Conservation (phyloP, 23 red algal genomes). For the Gracilaria gracilis region DNA sequence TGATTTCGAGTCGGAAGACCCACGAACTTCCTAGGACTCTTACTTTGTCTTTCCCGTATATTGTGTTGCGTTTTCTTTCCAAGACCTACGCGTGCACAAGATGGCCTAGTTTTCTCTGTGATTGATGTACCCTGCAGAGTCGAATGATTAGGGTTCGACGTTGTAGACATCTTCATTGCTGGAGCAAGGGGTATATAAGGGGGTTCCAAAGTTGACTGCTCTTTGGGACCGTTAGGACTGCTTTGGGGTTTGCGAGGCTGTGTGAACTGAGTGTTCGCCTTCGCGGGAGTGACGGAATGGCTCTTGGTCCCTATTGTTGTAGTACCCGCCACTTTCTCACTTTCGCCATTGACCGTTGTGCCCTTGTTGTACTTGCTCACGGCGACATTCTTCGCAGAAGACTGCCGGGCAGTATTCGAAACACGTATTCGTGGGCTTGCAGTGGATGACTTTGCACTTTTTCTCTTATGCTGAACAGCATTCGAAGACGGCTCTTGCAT, state of each 20-base stretch:
- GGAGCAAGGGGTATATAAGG: not conserved
- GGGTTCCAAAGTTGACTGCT: not conserved
- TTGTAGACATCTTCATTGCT: not conserved
- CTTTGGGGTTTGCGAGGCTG: not conserved
- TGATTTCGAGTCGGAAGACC: not conserved
- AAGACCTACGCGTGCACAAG: not conserved
- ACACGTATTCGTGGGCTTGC: not conserved
- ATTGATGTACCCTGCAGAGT: not conserved
- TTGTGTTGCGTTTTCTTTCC: not conserved
- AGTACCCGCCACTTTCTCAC: not conserved
- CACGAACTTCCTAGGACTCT: not conserved
- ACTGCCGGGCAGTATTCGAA: not conserved
- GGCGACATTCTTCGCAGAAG: no score
- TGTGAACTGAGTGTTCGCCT: not conserved
- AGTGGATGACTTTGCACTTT: not conserved
- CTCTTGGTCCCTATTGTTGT: not conserved
- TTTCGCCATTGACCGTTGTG: not conserved
- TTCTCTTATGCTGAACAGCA: not conserved
- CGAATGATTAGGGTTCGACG: not conserved
- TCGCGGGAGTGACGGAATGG: not conserved
- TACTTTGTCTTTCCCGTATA: not conserved
- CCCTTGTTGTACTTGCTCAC: not conserved
- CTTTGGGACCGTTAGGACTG: not conserved
- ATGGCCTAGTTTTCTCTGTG: not conserved
- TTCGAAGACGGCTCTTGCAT: not conserved